Evolutionary conservation across 108 stramenopile species (phyloP).

Genomic region (Cyclostephanos invisitatus): DNA sequence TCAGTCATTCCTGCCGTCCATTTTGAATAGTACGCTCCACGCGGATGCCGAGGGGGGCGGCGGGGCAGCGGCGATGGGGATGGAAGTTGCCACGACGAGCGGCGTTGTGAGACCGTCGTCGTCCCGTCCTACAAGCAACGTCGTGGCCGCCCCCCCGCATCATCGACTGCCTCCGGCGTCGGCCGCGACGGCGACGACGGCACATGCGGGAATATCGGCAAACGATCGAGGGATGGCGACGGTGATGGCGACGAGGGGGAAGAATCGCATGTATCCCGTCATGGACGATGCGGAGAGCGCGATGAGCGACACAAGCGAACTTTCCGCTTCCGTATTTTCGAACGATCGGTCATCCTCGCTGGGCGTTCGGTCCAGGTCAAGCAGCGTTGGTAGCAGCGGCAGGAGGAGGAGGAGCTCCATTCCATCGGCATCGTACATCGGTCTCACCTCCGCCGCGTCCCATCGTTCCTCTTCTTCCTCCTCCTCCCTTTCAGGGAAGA

Average conservation of each 20-base stretch:
- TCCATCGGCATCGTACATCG: slow-evolving; percentile 3
- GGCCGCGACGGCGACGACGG: too few species aligned
- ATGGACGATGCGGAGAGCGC: slow-evolving; percentile 20
- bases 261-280: neutral
- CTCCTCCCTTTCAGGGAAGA: neutral
- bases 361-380: slow-evolving; percentile 4
- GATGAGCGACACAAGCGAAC: slow-evolving; percentile 38
- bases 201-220: too few species aligned
- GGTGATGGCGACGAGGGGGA: neutral
- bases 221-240: neutral
- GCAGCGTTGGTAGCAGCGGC: neutral
- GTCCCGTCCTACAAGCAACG: too few species aligned
- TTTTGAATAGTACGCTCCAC: slow-evolving; percentile 13
- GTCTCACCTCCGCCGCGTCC: neutral
- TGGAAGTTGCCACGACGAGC: neutral
- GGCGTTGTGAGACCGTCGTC: neutral
- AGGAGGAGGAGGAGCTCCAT: slow-evolving; percentile 4
- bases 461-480: neutral
- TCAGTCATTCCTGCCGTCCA: neutral
- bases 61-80: slow-evolving; percentile 6
- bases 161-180: too few species aligned
- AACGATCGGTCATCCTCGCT: slow-evolving; percentile 21
- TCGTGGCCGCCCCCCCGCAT: too few species aligned
- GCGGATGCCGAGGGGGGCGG: neutral
- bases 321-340: slow-evolving; percentile 31